These are phyloP conservation scores for Chaetoscypha palmicola DNA, from an alignment of 2,329 filamentous ascomycete species.

Conservation along the genomic window DNA sequence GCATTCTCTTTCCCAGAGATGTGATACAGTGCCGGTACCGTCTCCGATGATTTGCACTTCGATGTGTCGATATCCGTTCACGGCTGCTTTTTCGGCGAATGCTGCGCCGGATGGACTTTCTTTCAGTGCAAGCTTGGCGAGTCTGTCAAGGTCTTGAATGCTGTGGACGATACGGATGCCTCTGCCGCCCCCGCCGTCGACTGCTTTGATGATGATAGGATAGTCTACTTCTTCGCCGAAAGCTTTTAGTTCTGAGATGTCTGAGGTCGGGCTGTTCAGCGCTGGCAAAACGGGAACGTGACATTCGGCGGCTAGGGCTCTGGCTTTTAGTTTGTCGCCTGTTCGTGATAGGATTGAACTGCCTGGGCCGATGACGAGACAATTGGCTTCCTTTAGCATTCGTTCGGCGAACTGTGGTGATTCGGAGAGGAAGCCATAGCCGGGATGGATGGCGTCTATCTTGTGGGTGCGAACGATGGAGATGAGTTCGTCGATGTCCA, in stretches of 20 bases:
- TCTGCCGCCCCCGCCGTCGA: constrained; percentile 58
- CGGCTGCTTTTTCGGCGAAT: constrained; percentile 52
- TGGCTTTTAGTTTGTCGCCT: constrained; percentile 43
- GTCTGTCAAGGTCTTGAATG: constrained; percentile 43
- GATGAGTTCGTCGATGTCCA: constrained; percentile 43
- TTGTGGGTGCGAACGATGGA: constrained; percentile 40
- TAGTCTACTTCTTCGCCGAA: constrained; percentile 33
- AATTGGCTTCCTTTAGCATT: constrained; percentile 57
- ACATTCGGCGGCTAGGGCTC: constrained; percentile 58
- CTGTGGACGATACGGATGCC: constrained; percentile 50
- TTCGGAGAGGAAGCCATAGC: constrained; percentile 65
- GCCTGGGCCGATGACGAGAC: constrained; percentile 65
- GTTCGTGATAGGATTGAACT: constrained; percentile 22
- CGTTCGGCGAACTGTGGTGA: constrained; percentile 62
- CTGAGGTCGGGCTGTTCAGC: constrained; percentile 58
- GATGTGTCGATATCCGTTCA: constrained; percentile 49
- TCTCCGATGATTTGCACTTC: constrained; percentile 46
- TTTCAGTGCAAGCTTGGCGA: constrained; percentile 53
- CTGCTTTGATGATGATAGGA: constrained; percentile 52
- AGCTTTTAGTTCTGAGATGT: constrained; percentile 51
- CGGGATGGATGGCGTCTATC: constrained; percentile 62
- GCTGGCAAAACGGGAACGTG: constrained; percentile 67
- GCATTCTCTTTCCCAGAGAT: constrained; percentile 42
- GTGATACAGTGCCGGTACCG: constrained; percentile 40
- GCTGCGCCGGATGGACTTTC: constrained; percentile 49